Percentiles rank a stretch among this genome's conserved stretches.
Conservation (phyloP, 805 yeast species). For the Hanseniaspora occidentalis region DNA sequence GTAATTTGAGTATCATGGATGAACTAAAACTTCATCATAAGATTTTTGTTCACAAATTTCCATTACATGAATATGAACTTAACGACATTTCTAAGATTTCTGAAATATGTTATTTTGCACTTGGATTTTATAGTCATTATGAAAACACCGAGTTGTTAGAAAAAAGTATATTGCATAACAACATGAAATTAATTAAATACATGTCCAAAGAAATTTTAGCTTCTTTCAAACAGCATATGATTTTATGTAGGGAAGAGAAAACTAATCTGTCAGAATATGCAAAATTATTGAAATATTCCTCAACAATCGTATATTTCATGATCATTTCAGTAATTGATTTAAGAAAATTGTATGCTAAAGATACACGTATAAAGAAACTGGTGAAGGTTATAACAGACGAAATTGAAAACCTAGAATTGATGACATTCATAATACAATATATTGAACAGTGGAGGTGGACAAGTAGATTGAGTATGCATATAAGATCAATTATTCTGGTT, state of each 20-base stretch:
- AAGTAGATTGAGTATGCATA: slow-evolving; percentile 30
- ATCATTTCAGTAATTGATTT: neutral
- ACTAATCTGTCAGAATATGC: slow-evolving; percentile 1
- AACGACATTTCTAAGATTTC: neutral
- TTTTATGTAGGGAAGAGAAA: slow-evolving; percentile 1
- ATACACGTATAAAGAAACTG: neutral
- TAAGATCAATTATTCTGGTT: slow-evolving; percentile 43
- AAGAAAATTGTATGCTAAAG: slow-evolving; percentile 1
- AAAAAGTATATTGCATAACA: neutral
- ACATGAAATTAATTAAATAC: slow-evolving; percentile 1
- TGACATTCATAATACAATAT: slow-evolving; percentile 33
- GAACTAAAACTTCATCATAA: neutral
- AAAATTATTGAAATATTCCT: slow-evolving; percentile 7
- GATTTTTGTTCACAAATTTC: neutral
- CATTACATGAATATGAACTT: neutral
- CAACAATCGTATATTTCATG: slow-evolving; percentile 8
- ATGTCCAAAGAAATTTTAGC: neutral
- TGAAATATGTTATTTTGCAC: slow-evolving; percentile 3
- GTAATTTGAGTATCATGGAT: slow-evolving; percentile 7
- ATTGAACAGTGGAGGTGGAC: slow-evolving; percentile 62
- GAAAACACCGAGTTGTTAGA: neutral
- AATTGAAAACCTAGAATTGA: slow-evolving; percentile 26
- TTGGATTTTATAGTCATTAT: slow-evolving; percentile 3
- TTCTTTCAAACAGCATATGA: slow-evolving; percentile 5
- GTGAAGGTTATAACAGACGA: slow-evolving; percentile 4